Percentiles rank a stretch among this genome's conserved stretches.
Evolutionary conservation across 805 yeast species (phyloP).

Genomic region (Ogataea sp.): DNA sequence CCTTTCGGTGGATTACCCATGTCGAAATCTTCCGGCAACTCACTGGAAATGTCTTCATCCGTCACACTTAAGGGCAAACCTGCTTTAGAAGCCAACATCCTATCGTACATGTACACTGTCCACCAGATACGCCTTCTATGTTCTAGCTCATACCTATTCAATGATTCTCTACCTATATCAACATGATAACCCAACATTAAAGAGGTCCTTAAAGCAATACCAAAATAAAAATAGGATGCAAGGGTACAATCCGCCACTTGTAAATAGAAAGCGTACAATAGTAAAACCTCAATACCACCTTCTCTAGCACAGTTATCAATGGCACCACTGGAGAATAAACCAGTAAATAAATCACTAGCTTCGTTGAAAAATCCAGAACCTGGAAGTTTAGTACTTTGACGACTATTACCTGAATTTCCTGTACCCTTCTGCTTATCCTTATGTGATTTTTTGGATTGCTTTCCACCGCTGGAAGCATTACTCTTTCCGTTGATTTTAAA

Average conservation of each 20-base stretch:
- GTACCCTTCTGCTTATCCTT: neutral
- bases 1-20: conserved; percentile 54
- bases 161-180: conserved; percentile 61
- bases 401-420: neutral
- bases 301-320: conserved; percentile 70
- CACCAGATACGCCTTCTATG: conserved; percentile 35
- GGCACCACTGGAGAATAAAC: conserved; percentile 71
- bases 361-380: conserved; percentile 75
- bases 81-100: conserved; percentile 77
- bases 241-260: conserved; percentile 83
- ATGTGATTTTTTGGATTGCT: neutral
- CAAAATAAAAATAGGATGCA: conserved; percentile 74
- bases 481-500: conserved; percentile 19
- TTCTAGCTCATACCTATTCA: conserved; percentile 45
- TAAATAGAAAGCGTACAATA: conserved; percentile 67
- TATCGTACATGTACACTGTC: conserved; percentile 35
- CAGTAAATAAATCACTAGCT: conserved; percentile 73
- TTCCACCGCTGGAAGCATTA: neutral
- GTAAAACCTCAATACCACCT: conserved; percentile 71
- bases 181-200: conserved; percentile 75
- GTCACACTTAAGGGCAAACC: conserved; percentile 75
- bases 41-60: conserved; percentile 75
- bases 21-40: conserved; percentile 64
- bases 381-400: conserved; percentile 38
- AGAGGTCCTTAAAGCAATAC: conserved; percentile 65